Conservation (phyloP, 2,329 filamentous ascomycete genomes). For the Aspergillus ibericus region DNA sequence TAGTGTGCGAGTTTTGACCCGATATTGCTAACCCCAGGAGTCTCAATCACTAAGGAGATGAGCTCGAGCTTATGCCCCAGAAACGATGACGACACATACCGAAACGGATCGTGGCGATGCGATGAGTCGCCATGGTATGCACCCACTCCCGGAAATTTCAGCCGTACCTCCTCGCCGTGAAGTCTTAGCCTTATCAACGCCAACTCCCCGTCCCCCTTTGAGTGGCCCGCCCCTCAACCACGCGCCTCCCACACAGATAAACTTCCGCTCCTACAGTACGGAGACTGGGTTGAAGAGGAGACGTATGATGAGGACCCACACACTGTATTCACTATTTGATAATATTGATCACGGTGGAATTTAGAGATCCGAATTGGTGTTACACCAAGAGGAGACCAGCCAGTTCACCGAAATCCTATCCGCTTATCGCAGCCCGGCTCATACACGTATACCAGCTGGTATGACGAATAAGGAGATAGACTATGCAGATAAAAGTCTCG, state of each 20-base stretch:
- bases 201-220: slow-evolving; percentile 1
- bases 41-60: neutral
- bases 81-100: slow-evolving; percentile 1
- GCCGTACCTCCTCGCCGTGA: slow-evolving; percentile 8
- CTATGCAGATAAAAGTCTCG: neutral
- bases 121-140: slow-evolving; percentile 8
- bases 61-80: neutral
- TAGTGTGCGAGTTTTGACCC: slow-evolving; percentile 9
- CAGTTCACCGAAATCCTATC: neutral
- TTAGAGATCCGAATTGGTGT: neutral
- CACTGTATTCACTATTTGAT: slow-evolving; percentile 15
- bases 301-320: slow-evolving; percentile 15
- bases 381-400: neutral
- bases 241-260: neutral
- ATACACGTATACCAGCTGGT: neutral
- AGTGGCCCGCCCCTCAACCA: neutral
- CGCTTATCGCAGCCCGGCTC: neutral
- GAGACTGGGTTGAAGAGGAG: slow-evolving; percentile 14
- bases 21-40: slow-evolving; percentile 11
- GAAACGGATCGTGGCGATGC: slow-evolving; percentile 4
- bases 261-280: slow-evolving; percentile 12
- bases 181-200: neutral
- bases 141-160: slow-evolving; percentile 6
- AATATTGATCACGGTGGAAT: neutral
- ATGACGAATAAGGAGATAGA: neutral